Base-by-base conservation (phyloP, 1,284 basidiomycete genomes). In the Sanghuangporus baumii region DNA sequence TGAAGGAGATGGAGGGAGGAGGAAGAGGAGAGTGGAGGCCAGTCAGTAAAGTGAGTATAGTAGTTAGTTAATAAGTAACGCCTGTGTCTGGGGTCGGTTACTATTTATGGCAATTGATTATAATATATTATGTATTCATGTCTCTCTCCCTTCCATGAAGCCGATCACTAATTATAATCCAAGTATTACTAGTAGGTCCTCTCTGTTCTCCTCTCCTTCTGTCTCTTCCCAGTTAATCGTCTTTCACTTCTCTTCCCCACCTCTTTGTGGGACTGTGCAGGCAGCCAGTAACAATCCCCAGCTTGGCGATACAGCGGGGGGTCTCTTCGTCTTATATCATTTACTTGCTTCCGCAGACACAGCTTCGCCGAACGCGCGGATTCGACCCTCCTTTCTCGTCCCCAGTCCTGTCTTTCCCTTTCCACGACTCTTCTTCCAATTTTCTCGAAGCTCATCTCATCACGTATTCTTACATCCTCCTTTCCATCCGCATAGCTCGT, bases 11-110 rank as follows among this genome's bases (percentile, higher is more conserved):
- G 55, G n/a, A 40, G 37, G 61, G 46, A 14, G 48, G 40, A 52
- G 40, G 51, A 61, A n/a, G 60, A 61, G 23, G 57, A 66, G 57
- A 62, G 65, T 57, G 62, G 47, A 38, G 40, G 57, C 31, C 55
- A 62, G 66, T 61, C 63, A 38, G 47, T 48, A 63, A 26, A 23
- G 20, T 12, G 18, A 57, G 31, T 46, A 57, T 43, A 60, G n/a
- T n/a, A n/a, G n/a, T n/a, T n/a, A n/a, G 18, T 18, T 26, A 26
- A 51, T 18, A 12, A 52, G 36, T 31, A 38, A 52, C 36, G 37
- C 20, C 34, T 40, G 54, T 55, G n/a, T 14, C 16, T 51, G 23
- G 50, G 31, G 31, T 23, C 50, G 12, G 26, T 51, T 26, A 26
- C 50, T 16, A 26, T 6, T 51, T 51, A 26, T 51, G 50, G 50